Evolutionary conservation across 306 rosid species (phyloP).

Genomic region (Chamaecrista fasciculata): DNA sequence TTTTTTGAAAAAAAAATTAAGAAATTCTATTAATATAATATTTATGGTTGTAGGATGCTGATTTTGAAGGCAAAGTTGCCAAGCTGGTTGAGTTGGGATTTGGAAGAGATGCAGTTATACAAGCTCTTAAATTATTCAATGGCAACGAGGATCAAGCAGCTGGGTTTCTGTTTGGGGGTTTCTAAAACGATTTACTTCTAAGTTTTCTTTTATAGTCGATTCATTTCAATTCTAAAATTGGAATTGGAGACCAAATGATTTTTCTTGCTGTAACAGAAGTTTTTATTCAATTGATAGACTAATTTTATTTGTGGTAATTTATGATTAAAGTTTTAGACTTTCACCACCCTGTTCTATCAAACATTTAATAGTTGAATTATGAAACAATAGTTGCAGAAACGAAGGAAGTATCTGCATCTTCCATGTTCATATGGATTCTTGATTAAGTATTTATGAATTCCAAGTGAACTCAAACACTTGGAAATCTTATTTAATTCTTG

Average conservation of each 20-base stretch:
- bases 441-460: too few species aligned
- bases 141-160: constrained; percentile 60
- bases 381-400: too few species aligned
- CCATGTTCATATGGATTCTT: too few species aligned
- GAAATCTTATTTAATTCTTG: too few species aligned
- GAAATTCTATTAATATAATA: neutral
- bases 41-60: constrained; percentile 53
- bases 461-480: too few species aligned
- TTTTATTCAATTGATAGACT: constrained; percentile 24
- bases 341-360: too few species aligned
- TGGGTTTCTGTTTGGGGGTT: constrained; percentile 48
- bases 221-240: constrained; percentile 25
- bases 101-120: constrained; percentile 74
- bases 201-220: neutral
- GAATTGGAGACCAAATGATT: constrained; percentile 18
- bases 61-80: constrained; percentile 79
- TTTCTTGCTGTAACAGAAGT: constrained; percentile 20
- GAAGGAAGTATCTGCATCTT: too few species aligned
- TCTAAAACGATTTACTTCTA: constrained; percentile 30
- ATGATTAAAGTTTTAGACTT: neutral
- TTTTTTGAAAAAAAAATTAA: too few species aligned
- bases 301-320: constrained; percentile 6
- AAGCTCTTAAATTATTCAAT: constrained; percentile 74
- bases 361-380: too few species aligned
- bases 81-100: constrained; percentile 94